phyloP scores from a whole-genome alignment of 2,329 filamentous ascomycete genomes.

The Fusarium guadeloupense region DNA sequence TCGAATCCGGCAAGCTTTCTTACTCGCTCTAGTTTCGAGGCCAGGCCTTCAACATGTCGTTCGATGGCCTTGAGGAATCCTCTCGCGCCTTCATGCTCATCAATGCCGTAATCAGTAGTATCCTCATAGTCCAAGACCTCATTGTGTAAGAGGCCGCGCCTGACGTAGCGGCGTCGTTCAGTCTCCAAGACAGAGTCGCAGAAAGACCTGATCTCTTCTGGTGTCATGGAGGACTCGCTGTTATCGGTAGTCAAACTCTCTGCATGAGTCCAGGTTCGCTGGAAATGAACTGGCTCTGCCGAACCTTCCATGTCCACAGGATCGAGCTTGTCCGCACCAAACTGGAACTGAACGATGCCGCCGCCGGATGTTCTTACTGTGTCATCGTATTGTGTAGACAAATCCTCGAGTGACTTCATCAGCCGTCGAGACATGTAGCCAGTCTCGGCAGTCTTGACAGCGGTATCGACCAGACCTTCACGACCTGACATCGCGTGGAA shows the following conservation, averaged over 20 bases:
- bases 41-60: conserved; percentile 72
- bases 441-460: conserved; percentile 98
- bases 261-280: conserved; percentile 86
- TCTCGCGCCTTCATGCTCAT: conserved; percentile 83
- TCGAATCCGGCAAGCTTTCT: conserved; percentile 63
- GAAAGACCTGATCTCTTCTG: conserved; percentile 75
- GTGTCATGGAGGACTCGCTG: conserved; percentile 74
- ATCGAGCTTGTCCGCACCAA: conserved; percentile 94
- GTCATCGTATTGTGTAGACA: conserved; percentile 92
- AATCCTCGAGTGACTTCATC: conserved; percentile 97
- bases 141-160: conserved; percentile 69
- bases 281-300: conserved; percentile 90
- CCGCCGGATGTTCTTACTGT: conserved; percentile 92
- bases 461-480: conserved; percentile 98
- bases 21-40: conserved; percentile 66
- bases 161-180: conserved; percentile 71
- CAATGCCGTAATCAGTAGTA: conserved; percentile 71
- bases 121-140: conserved; percentile 75
- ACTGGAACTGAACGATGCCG: conserved; percentile 94
- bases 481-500: conserved; percentile 98
- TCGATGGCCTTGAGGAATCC: conserved; percentile 83
- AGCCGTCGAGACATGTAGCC: conserved; percentile 98
- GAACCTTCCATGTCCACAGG: conserved; percentile 98
- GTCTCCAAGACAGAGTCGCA: conserved; percentile 73
- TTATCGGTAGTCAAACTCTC: conserved; percentile 83